Conservation (phyloP, 306 rosid species). For the Trichosanthes cucumerina region DNA sequence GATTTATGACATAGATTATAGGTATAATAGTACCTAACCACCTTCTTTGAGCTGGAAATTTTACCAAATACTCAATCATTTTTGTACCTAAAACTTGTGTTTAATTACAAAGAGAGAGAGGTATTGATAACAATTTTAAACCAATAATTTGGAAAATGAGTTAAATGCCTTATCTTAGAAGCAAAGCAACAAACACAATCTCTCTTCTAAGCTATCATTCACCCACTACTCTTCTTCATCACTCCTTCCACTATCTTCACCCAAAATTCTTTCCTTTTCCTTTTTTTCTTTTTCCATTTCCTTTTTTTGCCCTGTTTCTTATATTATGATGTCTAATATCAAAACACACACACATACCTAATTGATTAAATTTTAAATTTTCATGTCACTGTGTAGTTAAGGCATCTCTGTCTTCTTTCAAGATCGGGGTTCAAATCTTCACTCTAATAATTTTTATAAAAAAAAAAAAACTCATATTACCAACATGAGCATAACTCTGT, state of each 20-base stretch:
- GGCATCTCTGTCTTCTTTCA: too few species aligned
- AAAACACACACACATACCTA: too few species aligned
- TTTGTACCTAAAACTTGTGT: slow-evolving; percentile 1
- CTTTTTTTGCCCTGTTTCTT: not conserved
- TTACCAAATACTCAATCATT: slow-evolving; percentile 21
- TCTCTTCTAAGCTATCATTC: not conserved
- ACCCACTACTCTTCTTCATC: slow-evolving; percentile 22
- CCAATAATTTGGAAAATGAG: not conserved
- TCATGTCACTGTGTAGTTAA: not conserved
- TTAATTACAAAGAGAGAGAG: not conserved
- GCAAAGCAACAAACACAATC: slow-evolving; percentile 39
- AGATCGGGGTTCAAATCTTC: not conserved
- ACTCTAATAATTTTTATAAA: not conserved
- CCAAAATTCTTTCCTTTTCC: not conserved
- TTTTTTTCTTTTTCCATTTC: not conserved
- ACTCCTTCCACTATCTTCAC: slow-evolving; percentile 1
- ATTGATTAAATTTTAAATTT: not conserved
- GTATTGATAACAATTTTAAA: not conserved
- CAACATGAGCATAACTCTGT: not conserved
- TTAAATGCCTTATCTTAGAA: slow-evolving; percentile 43
- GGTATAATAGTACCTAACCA: slow-evolving; percentile 5
- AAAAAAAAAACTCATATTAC: not conserved
- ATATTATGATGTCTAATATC: not conserved
- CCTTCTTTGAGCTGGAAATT: slow-evolving; percentile 16
- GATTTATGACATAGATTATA: not conserved